A percentile compares a stretch with the other conserved stretches of the same genome.
phyloP scores from a whole-genome alignment of 768 basidiomycete genomes.

The Naematelia aurantialba region DNA sequence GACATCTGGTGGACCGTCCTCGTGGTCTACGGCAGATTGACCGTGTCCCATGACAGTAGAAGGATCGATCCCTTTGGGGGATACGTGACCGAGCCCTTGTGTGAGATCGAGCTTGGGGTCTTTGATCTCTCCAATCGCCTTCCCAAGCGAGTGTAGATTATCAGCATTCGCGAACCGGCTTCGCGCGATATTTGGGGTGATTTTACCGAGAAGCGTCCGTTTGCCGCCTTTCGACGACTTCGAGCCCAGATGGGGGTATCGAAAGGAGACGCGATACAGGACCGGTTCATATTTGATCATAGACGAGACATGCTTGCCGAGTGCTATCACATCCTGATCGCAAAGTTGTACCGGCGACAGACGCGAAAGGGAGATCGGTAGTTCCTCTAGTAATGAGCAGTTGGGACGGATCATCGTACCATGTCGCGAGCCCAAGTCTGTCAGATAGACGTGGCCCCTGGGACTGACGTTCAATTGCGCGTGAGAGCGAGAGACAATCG shows the following conservation, averaged over 20 bases:
- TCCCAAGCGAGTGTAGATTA: background rate
- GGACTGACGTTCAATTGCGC: slow-evolving; percentile 16
- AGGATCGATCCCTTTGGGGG: background rate
- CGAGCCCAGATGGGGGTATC: slow-evolving; percentile 13
- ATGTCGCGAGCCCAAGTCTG: slow-evolving; percentile 28
- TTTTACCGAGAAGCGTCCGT: background rate
- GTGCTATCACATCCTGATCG: slow-evolving; percentile 16
- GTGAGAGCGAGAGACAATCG: slow-evolving; percentile 27
- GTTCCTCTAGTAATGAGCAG: background rate
- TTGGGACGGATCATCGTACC: slow-evolving; percentile 16
- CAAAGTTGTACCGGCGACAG: slow-evolving; percentile 18
- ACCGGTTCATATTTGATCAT: slow-evolving; percentile 10
- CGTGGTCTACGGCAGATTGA: background rate
- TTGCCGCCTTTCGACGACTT: slow-evolving; percentile 1
- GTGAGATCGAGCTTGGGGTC: background rate
- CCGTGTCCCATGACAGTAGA: background rate
- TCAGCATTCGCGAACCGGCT: background rate
- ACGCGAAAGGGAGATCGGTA: background rate
- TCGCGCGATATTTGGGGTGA: slow-evolving; percentile 7
- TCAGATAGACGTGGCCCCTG: slow-evolving; percentile 24
- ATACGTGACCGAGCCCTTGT: background rate
- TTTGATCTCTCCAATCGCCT: background rate
- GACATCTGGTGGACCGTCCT: background rate
- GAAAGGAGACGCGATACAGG: slow-evolving; percentile 10
- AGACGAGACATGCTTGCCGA: slow-evolving; percentile 19